phyloP scores from a whole-genome alignment of 768 basidiomycete species.

The Boletus subparvulus region DNA sequence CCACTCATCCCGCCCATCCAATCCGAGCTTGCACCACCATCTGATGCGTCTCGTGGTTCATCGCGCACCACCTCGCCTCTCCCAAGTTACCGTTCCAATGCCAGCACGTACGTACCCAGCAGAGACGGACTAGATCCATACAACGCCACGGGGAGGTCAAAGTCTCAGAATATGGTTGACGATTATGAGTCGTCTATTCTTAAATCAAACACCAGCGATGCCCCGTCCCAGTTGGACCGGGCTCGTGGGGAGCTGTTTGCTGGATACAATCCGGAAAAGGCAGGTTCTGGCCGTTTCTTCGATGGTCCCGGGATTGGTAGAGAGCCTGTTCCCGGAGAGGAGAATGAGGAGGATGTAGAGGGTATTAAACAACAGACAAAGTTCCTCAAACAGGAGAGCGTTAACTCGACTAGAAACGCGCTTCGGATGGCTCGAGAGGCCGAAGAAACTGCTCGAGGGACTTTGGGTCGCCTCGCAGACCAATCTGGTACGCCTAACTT shows the following conservation, averaged over 20 bases:
- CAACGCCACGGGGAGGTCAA: constrained; percentile 30
- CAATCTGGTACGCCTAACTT: constrained; percentile 74
- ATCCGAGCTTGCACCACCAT: constrained; percentile 30
- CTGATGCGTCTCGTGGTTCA: constrained; percentile 27
- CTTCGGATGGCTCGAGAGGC: constrained; percentile 92
- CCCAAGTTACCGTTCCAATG: constrained; percentile 48
- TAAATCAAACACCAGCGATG: constrained; percentile 15
- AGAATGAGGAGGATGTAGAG: constrained; percentile 87
- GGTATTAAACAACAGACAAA: constrained; percentile 92
- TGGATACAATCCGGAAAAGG: constrained; percentile 64
- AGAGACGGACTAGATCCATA: constrained; percentile 62
- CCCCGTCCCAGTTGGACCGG: constrained; percentile 51
- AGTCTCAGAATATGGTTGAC: constrained; percentile 26
- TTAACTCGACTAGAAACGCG: constrained; percentile 87
- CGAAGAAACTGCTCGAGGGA: constrained; percentile 90
- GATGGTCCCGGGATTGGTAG: constrained; percentile 53
- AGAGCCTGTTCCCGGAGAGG: constrained; percentile 60
- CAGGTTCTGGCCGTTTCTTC: constrained; percentile 64
- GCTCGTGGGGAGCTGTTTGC: constrained; percentile 76
- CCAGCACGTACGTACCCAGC: constrained; percentile 67
- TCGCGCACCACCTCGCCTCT: constrained; percentile 39
- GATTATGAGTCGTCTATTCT: constrained; percentile 21
- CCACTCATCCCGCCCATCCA: constrained; percentile 67
- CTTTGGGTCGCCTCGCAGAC: constrained; percentile 77
- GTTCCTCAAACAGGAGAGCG: constrained; percentile 88